Evolutionary conservation across 345 rosid species (phyloP).

Genomic region (Pelargonium nanum): DNA sequence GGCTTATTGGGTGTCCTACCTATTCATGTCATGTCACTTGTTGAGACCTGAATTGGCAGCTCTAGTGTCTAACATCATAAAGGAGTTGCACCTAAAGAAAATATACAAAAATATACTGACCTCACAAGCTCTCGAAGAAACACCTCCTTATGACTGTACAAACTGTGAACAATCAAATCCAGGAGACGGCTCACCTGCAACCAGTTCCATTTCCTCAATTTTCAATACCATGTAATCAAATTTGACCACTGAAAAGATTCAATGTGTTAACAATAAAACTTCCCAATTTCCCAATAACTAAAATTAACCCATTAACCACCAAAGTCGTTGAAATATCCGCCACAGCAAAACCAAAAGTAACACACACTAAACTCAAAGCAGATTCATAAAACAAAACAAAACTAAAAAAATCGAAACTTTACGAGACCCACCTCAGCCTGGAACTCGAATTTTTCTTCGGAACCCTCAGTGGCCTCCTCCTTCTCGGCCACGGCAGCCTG

Average conservation of each 20-base stretch:
- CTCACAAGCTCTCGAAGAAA: slow-evolving; percentile 94
- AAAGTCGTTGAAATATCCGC: background rate
- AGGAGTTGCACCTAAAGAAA: no score
- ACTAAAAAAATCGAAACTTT: slow-evolving; percentile 3
- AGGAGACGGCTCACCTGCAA: slow-evolving; percentile 51
- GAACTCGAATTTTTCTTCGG: slow-evolving; percentile 91
- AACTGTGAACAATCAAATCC: slow-evolving; percentile 32
- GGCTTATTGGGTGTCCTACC: no score
- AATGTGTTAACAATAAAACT: no score
- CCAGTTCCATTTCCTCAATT: slow-evolving; percentile 9
- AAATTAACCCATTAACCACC: background rate
- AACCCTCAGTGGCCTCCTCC: slow-evolving; percentile 57
- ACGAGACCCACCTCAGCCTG: slow-evolving; percentile 82
- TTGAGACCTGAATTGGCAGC: background rate
- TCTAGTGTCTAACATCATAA: background rate
- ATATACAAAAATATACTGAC: slow-evolving; percentile 32
- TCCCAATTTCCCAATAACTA: background rate
- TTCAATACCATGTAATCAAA: background rate
- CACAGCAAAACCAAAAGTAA: no score
- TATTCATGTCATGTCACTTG: no score
- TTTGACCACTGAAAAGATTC: no score
- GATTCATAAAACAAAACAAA: background rate
- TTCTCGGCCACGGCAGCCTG: slow-evolving; percentile 85
- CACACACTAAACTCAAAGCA: background rate
- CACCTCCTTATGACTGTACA: slow-evolving; percentile 36